Percentiles rank a stretch among this genome's conserved stretches.
These are phyloP conservation scores for Ensete glaucum DNA, from an alignment of 176 grass and related monocot species.

Conservation along the genomic window DNA sequence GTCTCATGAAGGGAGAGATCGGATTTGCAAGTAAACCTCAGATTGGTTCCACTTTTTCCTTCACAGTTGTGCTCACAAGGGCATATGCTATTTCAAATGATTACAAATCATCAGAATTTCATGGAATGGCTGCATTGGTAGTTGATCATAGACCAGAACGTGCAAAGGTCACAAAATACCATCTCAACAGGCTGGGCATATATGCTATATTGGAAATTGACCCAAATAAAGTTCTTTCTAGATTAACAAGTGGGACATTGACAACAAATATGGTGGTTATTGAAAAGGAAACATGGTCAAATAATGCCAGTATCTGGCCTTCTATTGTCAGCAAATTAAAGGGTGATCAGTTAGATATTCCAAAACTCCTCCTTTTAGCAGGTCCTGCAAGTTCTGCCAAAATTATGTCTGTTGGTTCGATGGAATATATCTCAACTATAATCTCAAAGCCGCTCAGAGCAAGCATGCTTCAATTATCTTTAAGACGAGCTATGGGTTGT, in stretches of 20 bases:
- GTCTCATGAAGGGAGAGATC: conserved; percentile 97
- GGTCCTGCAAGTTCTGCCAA: conserved; percentile 49
- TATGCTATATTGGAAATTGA: conserved; percentile 46
- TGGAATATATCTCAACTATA: conserved; percentile 57
- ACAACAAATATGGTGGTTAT: conserved; percentile 63
- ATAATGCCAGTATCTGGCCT: conserved; percentile 48
- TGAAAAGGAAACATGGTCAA: conserved; percentile 71
- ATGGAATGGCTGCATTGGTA: conserved; percentile 72
- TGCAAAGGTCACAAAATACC: conserved; percentile 74
- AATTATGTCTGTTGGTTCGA: conserved; percentile 31
- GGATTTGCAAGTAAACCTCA: conserved; percentile 55
- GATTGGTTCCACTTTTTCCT: conserved; percentile 93
- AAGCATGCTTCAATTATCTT: conserved; percentile 74
- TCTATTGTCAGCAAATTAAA: conserved; percentile 49
- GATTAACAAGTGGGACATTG: conserved; percentile 35
- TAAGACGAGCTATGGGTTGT: conserved; percentile 54
- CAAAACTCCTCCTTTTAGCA: conserved; percentile 70
- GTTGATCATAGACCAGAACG: conserved; percentile 66
- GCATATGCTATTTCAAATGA: conserved; percentile 29
- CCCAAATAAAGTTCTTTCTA: conserved; percentile 45
- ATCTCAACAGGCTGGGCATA: conserved; percentile 84
- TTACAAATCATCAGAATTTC: conserved; percentile 45
- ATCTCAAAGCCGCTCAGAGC: conserved; percentile 87
- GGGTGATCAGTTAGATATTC: conserved; percentile 34
- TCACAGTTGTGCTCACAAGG: conserved; percentile 56